These are phyloP conservation scores for Ensete glaucum DNA, from an alignment of 176 grass and related monocot species.

Conservation along the genomic window DNA sequence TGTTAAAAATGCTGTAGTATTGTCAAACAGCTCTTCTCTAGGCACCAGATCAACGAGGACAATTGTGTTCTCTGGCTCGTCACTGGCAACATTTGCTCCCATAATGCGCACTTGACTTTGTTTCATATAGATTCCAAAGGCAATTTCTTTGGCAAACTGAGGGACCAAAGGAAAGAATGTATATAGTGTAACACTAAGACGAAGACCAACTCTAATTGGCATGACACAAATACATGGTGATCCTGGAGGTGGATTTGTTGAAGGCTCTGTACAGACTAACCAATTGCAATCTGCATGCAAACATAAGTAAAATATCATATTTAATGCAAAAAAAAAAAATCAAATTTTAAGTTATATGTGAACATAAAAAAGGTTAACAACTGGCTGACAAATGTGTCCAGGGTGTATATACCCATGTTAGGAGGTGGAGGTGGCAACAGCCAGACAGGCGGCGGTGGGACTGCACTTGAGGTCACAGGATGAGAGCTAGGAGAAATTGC, in stretches of 20 bases:
- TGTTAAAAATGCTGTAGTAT: conserved; percentile 1
- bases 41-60: conserved; percentile 11
- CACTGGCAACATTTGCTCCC: conserved; percentile 20
- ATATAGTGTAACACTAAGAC: conserved; percentile 6
- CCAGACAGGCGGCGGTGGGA: conserved; percentile 54
- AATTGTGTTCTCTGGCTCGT: conserved; percentile 8
- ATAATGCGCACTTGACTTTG: conserved; percentile 22
- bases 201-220: conserved; percentile 21
- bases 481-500: conserved; percentile 43
- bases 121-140: conserved; percentile 10
- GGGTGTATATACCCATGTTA: conserved; percentile 46
- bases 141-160: conserved; percentile 20
- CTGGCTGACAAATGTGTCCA: not conserved
- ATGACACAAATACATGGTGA: conserved; percentile 12
- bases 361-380: not conserved
- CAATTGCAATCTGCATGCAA: conserved; percentile 4
- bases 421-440: conserved; percentile 88
- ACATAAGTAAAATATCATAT: not conserved
- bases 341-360: not conserved
- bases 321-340: not conserved
- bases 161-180: conserved; percentile 18
- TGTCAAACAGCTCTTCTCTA: conserved; percentile 1
- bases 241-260: conserved; percentile 16
- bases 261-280: conserved; percentile 14
- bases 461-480: conserved; percentile 33